Base-by-base conservation (phyloP, 2,329 filamentous ascomycete genomes). In the Pyricularia pennisetigena region DNA sequence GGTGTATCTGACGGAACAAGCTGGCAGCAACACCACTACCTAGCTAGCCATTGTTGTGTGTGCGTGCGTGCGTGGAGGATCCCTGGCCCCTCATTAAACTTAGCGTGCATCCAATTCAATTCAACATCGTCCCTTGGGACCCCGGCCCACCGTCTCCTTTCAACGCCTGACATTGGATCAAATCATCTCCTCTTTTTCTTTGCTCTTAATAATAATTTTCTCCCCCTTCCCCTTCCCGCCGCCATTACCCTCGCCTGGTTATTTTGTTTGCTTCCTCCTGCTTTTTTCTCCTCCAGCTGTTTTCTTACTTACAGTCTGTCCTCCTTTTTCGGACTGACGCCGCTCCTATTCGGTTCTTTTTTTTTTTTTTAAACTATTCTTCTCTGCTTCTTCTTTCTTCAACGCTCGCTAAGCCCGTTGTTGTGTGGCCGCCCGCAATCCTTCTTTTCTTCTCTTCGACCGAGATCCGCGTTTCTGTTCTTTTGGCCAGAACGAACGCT, bases 11-110 rank as follows among this genome's bases (percentile, higher is more conserved):
- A 35, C 32, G 12, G 32, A 35, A 35, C 14, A 35, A 16, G 41
- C 41, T 20, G 16, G 41, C 41, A 49, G 20, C 59, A 62, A 6
- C 59, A 62, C 30, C 30, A 32, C 2, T 6, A 32, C 30, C 30
- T 32, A 32, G 3, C 4, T 28, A 62, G 57, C 57, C 20, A 62
- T 8, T 59, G n/a, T 8, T 59, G n/a, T 30, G 20, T 32, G 32
- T 35, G 32, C 12, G 32, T 14, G 32, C 20, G 61, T 49, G 29
- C 54, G 32, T 23, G 28, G 63, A 65, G 63, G 69, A 73, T 74
- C 73, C 71, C 72, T 74, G 73, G 73, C 73, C 70, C 72, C 75
- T 80, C 77, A 79, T 78, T 77, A 77, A 79, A 79, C 76, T 77
- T 80, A 79, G 78, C 78, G 78, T 75, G 41, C 41, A 49, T 49